These are phyloP conservation scores for Calonectria henricotiae DNA, from an alignment of 2,329 filamentous ascomycete species.

Conservation along the genomic window DNA sequence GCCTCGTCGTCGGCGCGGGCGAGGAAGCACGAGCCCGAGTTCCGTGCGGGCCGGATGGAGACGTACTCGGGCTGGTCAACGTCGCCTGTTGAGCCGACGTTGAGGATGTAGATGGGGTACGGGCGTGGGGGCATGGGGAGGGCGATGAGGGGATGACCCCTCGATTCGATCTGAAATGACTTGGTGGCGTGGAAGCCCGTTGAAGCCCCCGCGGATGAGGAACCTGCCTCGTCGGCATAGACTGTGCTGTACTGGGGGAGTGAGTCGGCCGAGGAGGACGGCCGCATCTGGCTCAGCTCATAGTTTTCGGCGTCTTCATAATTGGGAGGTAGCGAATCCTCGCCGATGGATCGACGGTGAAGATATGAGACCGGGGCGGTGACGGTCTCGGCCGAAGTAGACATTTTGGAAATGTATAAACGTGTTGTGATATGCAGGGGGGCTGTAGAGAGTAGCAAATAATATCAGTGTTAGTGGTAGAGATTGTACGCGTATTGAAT, in stretches of 20 bases:
- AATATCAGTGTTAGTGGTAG: not conserved
- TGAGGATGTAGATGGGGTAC: conserved; percentile 63
- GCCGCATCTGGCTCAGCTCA: conserved; percentile 50
- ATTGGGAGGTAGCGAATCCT: conserved; percentile 53
- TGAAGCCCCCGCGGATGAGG: conserved; percentile 36
- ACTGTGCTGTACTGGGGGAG: conserved; percentile 51
- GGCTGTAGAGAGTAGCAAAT: no score
- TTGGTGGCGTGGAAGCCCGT: conserved; percentile 61
- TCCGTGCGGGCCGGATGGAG: conserved; percentile 65
- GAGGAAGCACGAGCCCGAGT: conserved; percentile 67
- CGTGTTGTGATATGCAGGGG: not conserved
- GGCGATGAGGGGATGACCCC: conserved; percentile 63
- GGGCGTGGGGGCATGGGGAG: conserved; percentile 60
- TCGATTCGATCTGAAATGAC: conserved; percentile 67
- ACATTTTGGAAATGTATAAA: conserved; percentile 34
- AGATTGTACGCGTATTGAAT: not conserved
- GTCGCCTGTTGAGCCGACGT: conserved; percentile 59
- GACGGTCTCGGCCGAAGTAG: conserved; percentile 27
- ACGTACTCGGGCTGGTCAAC: conserved; percentile 65
- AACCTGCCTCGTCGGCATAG: conserved; percentile 22
- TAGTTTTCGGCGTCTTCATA: conserved; percentile 47
- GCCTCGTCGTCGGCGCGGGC: conserved; percentile 60
- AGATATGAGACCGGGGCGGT: conserved; percentile 7
- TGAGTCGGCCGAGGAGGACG: conserved; percentile 52
- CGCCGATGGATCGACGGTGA: conserved; percentile 35